Base-by-base conservation (phyloP, 2,329 filamentous ascomycete genomes). In the Colletotrichum karsti region DNA sequence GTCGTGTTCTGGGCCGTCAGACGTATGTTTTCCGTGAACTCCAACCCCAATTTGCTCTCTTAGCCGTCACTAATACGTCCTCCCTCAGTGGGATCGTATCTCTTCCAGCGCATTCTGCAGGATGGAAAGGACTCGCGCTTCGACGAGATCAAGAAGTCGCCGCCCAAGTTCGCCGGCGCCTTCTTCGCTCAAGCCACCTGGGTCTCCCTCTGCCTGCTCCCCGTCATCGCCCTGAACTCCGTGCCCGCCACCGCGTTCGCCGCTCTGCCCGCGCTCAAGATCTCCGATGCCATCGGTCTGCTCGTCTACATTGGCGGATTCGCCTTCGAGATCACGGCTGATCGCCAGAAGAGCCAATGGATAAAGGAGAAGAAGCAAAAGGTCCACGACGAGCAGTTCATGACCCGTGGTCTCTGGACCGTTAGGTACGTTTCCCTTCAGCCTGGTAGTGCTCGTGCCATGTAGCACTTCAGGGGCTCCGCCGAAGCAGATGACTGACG, bases 171-270 rank as follows among this genome's bases (percentile, higher is more conserved):
- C 72, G 71, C 75, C 3, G 74, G 48, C 48, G 78, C 79, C 13
- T 85, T 79, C 69, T 69, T 80, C 57, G 87, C 85, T 4, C 91
- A 93, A 77, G 90, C 90, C 7, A 84, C 85, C 0, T 93, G 90
- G 91, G 88, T 92, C 2, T 88, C 88, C 2, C 81, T 92, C n/a
- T 90, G 88, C 75, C 81, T 91, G 5, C 81, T 91, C 72, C 91
- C 91, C 10, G 85, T 93, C 8, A 79, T 92, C 6, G 86, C 89
- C 3, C 74, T 92, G 61, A 92, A 92, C 76, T 81, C 87, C 7
- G 83, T 91, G 6, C 89, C 90, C 0, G 81, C 85, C 2, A 80
- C 83, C 2, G 82, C 83, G 1, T 78, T 91, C 1, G 81, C 84
- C 4, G 80, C 83, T 1, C 75, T 90, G 2, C 84, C 86, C 0